Conservation (phyloP, 805 yeast genomes). For the Ogataea dorogensis region DNA sequence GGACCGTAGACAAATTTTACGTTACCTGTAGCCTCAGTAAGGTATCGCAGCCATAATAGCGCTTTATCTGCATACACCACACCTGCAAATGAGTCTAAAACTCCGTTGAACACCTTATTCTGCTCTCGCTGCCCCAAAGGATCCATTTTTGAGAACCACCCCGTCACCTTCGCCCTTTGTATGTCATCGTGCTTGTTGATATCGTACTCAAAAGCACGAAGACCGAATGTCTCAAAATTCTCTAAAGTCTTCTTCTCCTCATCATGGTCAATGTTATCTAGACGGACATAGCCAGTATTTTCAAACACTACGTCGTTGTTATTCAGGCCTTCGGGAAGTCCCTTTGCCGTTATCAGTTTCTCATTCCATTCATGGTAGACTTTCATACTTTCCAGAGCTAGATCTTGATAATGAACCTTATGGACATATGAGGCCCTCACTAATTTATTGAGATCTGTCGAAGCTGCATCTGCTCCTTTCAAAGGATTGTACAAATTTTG, state of each 20-base stretch:
- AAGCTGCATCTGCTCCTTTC: slow-evolving; percentile 36
- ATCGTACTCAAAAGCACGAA: slow-evolving; percentile 28
- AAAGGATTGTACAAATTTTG: slow-evolving; percentile 26
- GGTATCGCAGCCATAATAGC: slow-evolving; percentile 27
- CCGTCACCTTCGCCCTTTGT: slow-evolving; percentile 31
- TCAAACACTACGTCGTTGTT: slow-evolving; percentile 8
- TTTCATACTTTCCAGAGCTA: slow-evolving; percentile 21
- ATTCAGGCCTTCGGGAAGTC: slow-evolving; percentile 2
- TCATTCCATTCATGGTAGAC: slow-evolving; percentile 9
- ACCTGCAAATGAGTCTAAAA: slow-evolving; percentile 32
- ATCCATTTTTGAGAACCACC: slow-evolving; percentile 27
- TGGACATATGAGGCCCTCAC: slow-evolving; percentile 35
- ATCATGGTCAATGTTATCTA: slow-evolving; percentile 23
- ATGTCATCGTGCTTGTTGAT: slow-evolving; percentile 30
- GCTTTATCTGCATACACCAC: slow-evolving; percentile 33
- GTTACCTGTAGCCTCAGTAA: slow-evolving; percentile 26
- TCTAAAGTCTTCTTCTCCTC: slow-evolving; percentile 20
- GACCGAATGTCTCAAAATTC: slow-evolving; percentile 25
- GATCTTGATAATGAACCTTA: slow-evolving; percentile 29
- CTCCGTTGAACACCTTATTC: slow-evolving; percentile 18
- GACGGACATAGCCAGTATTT: slow-evolving; percentile 23
- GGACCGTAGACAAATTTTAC: slow-evolving; percentile 35
- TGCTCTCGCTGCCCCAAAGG: slow-evolving; percentile 16
- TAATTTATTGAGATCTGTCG: slow-evolving; percentile 36
- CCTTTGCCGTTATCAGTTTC: slow-evolving; percentile 4